Conservation (phyloP, 768 basidiomycete genomes). For the Mycena chlorophos region DNA sequence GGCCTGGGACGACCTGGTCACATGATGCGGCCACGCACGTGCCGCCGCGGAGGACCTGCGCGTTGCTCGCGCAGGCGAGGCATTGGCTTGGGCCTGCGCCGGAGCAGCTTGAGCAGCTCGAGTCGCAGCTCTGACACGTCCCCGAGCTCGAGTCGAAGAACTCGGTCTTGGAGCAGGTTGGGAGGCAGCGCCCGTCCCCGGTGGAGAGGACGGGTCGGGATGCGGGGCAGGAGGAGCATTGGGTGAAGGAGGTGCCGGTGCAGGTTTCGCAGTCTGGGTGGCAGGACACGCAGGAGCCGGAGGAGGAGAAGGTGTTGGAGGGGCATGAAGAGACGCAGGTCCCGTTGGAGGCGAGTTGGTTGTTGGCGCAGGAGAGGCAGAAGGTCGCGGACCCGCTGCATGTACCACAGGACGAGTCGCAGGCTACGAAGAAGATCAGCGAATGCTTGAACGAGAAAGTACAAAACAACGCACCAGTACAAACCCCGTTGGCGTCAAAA, state of each 20-base stretch:
- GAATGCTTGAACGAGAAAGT: background rate
- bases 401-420: constrained; percentile 68
- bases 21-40: constrained; percentile 67
- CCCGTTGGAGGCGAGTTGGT: constrained; percentile 66
- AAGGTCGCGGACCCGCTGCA: constrained; percentile 68
- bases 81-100: constrained; percentile 54
- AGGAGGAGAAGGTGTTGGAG: constrained; percentile 62
- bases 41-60: constrained; percentile 51
- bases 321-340: constrained; percentile 76
- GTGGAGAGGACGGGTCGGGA: constrained; percentile 68
- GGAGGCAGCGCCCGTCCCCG: constrained; percentile 76
- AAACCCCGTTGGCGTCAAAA: constrained; percentile 73
- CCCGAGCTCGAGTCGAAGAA: constrained; percentile 67
- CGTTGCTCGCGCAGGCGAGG: constrained; percentile 54
- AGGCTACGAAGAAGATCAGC: constrained; percentile 41
- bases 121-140: constrained; percentile 67
- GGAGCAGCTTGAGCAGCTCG: constrained; percentile 64
- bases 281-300: constrained; percentile 67
- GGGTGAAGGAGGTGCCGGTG: constrained; percentile 67
- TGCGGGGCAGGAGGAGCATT: constrained; percentile 72
- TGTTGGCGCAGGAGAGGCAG: constrained; percentile 71
- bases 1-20: constrained; percentile 59
- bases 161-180: constrained; percentile 67
- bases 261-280: constrained; percentile 84
- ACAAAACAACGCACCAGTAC: constrained; percentile 45